These are phyloP conservation scores for Coleophoma cylindrospora DNA, from an alignment of 2,329 filamentous ascomycete genomes.

Conservation along the genomic window DNA sequence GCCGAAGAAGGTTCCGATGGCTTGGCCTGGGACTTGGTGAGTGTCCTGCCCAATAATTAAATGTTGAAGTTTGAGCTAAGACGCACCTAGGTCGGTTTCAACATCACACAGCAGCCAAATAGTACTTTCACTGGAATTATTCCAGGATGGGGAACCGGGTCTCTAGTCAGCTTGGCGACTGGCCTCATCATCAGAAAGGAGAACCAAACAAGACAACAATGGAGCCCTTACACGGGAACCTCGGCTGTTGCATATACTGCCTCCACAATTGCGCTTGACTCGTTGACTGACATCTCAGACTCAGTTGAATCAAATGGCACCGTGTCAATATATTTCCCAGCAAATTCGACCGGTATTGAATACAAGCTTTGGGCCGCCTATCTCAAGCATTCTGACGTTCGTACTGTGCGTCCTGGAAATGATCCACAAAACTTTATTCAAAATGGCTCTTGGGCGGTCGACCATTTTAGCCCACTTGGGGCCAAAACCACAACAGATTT, in stretches of 20 bases:
- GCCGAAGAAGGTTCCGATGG: conserved; percentile 27
- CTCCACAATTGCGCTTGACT: not conserved
- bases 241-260: not conserved
- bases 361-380: not conserved
- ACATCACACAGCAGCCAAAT: conserved; percentile 23
- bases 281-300: not conserved
- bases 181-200: not conserved
- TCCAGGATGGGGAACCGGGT: conserved; percentile 31
- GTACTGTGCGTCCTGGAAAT: not conserved
- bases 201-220: not conserved
- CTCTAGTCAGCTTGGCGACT: not conserved
- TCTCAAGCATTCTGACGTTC: not conserved
- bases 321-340: not conserved
- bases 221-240: not conserved
- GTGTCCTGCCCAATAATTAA: not conserved
- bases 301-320: not conserved
- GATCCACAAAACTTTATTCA: conserved; percentile 20
- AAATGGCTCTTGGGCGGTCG: conserved; percentile 32
- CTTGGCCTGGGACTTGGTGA: conserved; percentile 26
- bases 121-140: conserved; percentile 24
- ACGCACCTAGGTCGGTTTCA: conserved; percentile 14
- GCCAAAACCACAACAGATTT: conserved; percentile 30
- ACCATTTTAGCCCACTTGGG: conserved; percentile 31
- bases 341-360: no score
- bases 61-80: not conserved